Evolutionary conservation across 2,329 filamentous ascomycete genomes (phyloP).

Genomic region (Pseudocercospora eumusae): DNA sequence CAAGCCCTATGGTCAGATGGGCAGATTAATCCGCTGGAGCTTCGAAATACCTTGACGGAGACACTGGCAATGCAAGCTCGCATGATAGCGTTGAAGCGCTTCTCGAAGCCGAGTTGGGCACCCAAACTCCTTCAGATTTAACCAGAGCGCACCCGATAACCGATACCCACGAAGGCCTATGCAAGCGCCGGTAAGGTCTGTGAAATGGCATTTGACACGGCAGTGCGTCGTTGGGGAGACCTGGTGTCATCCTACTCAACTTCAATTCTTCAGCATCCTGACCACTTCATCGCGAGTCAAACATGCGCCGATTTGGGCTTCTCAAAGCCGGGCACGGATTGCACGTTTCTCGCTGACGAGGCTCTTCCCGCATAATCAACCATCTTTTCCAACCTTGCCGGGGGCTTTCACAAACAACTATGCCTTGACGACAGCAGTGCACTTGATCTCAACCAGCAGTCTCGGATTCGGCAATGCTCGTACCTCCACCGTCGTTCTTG

Average conservation of each 20-base stretch:
- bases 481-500: constrained; percentile 32
- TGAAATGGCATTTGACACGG: neutral
- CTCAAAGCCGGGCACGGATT: too few relatives aligned
- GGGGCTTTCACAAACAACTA: neutral
- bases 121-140: constrained; percentile 4
- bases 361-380: neutral
- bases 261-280: neutral
- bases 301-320: too few relatives aligned
- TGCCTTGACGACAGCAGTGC: constrained; percentile 15
- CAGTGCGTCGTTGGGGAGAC: neutral
- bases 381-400: neutral
- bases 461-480: constrained; percentile 20
- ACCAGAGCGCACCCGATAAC: neutral
- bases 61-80: neutral
- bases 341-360: too few relatives aligned
- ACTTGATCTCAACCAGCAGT: constrained; percentile 20
- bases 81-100: neutral
- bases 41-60: neutral
- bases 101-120: neutral
- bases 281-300: too few relatives aligned
- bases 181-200: neutral
- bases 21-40: neutral
- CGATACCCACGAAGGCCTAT: neutral
- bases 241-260: neutral
- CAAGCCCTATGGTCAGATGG: constrained; percentile 8